A percentile compares a stretch with the other conserved stretches of the same genome.
Evolutionary conservation across 1,284 basidiomycete species (phyloP).

Genomic region (Ustilago hordei): DNA sequence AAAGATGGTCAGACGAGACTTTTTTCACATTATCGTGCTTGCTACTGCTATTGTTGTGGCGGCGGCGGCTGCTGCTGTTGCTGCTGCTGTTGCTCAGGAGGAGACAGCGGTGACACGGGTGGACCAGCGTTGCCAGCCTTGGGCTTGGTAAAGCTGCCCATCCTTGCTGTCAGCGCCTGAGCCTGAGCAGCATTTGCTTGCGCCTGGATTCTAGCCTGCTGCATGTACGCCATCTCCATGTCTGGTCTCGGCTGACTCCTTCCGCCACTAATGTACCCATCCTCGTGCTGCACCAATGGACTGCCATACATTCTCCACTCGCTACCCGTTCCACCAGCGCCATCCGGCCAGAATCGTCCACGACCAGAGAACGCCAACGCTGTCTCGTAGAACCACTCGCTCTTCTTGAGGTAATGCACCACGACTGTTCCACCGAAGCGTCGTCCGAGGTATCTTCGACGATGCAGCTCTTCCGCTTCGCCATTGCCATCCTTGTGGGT

Average conservation of each 20-base stretch:
- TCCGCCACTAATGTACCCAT: conserved; percentile 54
- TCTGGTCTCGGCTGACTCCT: conserved; percentile 55
- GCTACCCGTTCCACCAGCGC: conserved; percentile 58
- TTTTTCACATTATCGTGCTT: background rate
- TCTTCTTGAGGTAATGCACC: conserved; percentile 96
- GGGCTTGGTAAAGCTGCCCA: conserved; percentile 53
- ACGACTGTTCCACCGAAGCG: conserved; percentile 85
- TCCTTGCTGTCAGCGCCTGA: conserved; percentile 31
- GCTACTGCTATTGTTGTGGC: conserved; percentile 5
- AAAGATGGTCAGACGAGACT: too few species aligned
- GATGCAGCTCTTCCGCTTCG: conserved; percentile 74
- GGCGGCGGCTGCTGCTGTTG: conserved; percentile 14
- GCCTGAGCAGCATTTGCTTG: conserved; percentile 52
- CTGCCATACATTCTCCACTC: conserved; percentile 64
- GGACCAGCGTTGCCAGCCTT: conserved; percentile 20
- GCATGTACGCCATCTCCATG: conserved; percentile 53
- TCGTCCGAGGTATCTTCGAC: conserved; percentile 61
- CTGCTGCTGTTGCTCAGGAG: conserved; percentile 1
- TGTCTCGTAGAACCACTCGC: conserved; percentile 95
- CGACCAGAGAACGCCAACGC: conserved; percentile 85
- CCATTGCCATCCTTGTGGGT: conserved; percentile 58
- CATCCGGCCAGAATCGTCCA: conserved; percentile 73
- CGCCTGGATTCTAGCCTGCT: conserved; percentile 45
- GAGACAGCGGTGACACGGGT: conserved; percentile 4
- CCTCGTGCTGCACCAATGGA: conserved; percentile 56